Evolutionary conservation across 208 protist species (phyloP).

Genomic region (Sergeia podlipaevii): DNA sequence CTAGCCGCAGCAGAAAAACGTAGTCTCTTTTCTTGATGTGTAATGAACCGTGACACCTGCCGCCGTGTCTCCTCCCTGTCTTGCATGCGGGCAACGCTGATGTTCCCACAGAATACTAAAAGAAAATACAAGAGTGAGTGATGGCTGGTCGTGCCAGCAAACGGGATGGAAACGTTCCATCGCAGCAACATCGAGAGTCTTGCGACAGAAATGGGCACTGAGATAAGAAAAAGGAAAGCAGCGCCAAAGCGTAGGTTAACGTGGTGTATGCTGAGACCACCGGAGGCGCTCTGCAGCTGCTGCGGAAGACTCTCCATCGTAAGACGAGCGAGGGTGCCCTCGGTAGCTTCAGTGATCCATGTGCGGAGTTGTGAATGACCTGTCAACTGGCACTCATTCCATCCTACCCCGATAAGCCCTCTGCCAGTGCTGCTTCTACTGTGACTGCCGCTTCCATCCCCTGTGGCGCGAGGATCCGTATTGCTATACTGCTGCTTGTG

Average conservation of each 20-base stretch:
- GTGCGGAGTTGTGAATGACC: background rate
- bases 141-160: constrained; percentile 26
- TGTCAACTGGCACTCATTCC: constrained; percentile 19
- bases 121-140: constrained; percentile 53
- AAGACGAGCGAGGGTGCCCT: background rate
- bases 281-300: no score
- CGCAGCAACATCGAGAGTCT: constrained; percentile 38
- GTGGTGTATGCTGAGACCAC: constrained; percentile 5
- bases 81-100: constrained; percentile 27
- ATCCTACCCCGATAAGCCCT: no score
- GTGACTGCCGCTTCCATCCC: background rate
- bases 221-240: constrained; percentile 4
- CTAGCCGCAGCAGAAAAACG: background rate
- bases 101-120: constrained; percentile 24
- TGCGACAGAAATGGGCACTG: constrained; percentile 36
- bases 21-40: background rate
- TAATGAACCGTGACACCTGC: background rate
- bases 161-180: constrained; percentile 30
- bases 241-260: background rate
- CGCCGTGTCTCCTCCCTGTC: constrained; percentile 17
- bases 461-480: background rate
- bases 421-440: no score
- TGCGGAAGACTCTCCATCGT: no score
- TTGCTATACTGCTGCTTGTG: no score
- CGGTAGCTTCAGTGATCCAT: background rate